Percentiles rank a stretch among this genome's conserved stretches.
These are phyloP conservation scores for Micractinium sp. DNA, from an alignment of 139 green algal species.

Conservation along the genomic window DNA sequence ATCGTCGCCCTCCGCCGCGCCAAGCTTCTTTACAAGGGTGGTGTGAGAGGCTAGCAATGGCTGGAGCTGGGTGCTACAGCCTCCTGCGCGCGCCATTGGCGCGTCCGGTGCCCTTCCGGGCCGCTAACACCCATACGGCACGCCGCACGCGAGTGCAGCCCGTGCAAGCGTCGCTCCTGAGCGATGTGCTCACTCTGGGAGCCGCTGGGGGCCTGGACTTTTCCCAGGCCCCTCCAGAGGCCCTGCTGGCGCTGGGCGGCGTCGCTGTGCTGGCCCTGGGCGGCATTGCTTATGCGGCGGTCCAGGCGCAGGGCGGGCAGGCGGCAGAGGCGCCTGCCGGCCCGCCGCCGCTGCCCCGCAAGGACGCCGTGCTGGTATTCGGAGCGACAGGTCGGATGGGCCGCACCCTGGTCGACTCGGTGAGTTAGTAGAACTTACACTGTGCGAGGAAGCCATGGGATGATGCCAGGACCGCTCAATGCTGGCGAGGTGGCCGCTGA, in stretches of 20 bases:
- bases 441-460: background rate
- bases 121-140: background rate
- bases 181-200: background rate
- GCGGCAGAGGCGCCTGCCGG: background rate
- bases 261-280: background rate
- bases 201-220: background rate
- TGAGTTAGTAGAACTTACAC: conserved; percentile 21
- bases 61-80: background rate
- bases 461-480: background rate
- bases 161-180: background rate
- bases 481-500: background rate
- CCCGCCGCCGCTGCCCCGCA: conserved; percentile 25
- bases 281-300: conserved; percentile 9
- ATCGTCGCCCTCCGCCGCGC: no score
- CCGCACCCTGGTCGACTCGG: conserved; percentile 63
- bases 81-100: background rate
- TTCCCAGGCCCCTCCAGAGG: background rate
- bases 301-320: background rate
- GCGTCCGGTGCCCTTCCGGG: background rate
- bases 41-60: no score
- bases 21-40: no score
- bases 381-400: conserved; percentile 78
- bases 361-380: conserved; percentile 87
- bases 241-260: conserved; percentile 5
- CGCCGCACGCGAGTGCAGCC: background rate